A percentile compares a stretch with the other conserved stretches of the same genome.
Evolutionary conservation across 345 rosid genomes (phyloP).

Genomic region (Anacardium occidentale): DNA sequence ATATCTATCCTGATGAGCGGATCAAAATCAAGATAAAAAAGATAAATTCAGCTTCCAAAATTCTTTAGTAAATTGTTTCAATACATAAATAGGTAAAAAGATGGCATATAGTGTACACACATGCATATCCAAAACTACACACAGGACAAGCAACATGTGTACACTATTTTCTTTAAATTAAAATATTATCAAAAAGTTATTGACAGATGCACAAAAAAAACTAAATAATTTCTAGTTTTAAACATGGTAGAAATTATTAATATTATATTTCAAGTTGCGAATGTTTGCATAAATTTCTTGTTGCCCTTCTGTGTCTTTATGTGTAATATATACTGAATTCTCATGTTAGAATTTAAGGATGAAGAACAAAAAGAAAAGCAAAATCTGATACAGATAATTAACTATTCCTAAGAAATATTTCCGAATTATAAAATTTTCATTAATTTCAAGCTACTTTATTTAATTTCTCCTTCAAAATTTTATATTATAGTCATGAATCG

Average conservation of each 20-base stretch:
- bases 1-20: not conserved
- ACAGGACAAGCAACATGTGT: not conserved
- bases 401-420: too few species aligned
- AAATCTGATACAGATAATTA: too few species aligned
- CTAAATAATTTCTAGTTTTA: not conserved
- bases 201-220: too few species aligned
- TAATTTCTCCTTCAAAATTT: too few species aligned
- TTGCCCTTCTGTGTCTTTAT: not conserved
- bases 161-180: not conserved
- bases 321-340: not conserved
- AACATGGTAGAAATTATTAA: too few species aligned
- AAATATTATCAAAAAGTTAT: too few species aligned
- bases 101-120: not conserved
- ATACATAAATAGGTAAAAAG: not conserved
- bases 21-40: too few species aligned
- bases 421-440: too few species aligned
- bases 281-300: not conserved
- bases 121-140: not conserved
- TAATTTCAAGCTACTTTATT: too few species aligned
- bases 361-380: not conserved
- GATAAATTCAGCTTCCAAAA: not conserved
- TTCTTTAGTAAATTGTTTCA: not conserved
- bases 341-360: not conserved
- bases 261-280: not conserved
- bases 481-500: too few species aligned